Evolutionary conservation across 768 basidiomycete species (phyloP), one percentile per base, ranked within the genome.

Genomic region (Mycena indigotica): DNA sequence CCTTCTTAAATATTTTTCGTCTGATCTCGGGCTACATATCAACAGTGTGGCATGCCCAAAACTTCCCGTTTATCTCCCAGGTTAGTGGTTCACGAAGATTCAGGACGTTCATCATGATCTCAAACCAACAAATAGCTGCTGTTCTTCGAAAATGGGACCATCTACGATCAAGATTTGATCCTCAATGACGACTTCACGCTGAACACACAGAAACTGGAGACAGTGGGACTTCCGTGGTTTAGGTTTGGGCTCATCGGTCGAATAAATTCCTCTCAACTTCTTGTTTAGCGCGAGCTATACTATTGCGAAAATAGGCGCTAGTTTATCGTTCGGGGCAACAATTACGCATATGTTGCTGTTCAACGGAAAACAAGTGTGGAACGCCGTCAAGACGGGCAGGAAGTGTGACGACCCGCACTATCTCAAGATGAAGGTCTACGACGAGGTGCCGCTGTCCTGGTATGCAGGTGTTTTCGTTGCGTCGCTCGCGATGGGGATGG

Each of bases 11-110:
- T n/a, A n/a, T n/a, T n/a, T n/a, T n/a, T n/a, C n/a, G n/a, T n/a
- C n/a, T n/a, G n/a, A n/a, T n/a, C n/a, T n/a, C n/a, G n/a, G n/a
- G n/a, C n/a, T n/a, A 15, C n/a, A 8, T 15, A 6, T 23, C 41
- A 8, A 28, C 26, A 61, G 70, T 77, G 12, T 87, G 85, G 85
- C 68, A 80, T 44, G 80, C 79, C 1, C 79, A 83, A 63, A 79
- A 75, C 63, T 85, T 87, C 73, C 86, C 86, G 1, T 85, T 85
- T 71, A 68, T 84, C 16, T 78, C 80, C 2, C 83, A 84, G 62
- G 67, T 45, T 3, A 35, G 39, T 51, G 23, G 19, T 15, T 12
- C 35, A n/a, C n/a, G n/a, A n/a, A n/a, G n/a, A n/a, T n/a, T n/a
- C n/a, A n/a, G n/a, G n/a, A n/a, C n/a, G n/a, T n/a, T n/a, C n/a